These are phyloP conservation scores for Pythium myriotylum DNA, from an alignment of 352 stramenopile species.

Conservation along the genomic window DNA sequence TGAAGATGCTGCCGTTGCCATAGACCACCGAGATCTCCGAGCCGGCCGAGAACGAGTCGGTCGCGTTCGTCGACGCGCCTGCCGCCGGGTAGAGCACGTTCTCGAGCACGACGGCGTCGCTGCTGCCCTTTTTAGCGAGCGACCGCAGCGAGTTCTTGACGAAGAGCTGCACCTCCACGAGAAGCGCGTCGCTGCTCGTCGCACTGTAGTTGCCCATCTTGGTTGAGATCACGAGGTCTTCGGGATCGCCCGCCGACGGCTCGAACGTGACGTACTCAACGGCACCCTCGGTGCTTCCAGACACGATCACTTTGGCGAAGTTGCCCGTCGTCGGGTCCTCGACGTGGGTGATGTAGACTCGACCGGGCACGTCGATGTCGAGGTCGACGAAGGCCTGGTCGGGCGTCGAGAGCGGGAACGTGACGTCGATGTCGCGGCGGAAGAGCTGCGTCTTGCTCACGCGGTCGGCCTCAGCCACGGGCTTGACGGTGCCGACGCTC, in stretches of 20 bases:
- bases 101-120: background rate
- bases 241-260: background rate
- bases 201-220: background rate
- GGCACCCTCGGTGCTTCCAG: background rate
- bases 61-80: background rate
- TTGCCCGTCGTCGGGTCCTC: background rate
- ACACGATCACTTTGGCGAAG: background rate
- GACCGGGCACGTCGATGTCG: background rate
- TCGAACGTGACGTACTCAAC: slow-evolving; percentile 1
- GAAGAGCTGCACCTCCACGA: background rate
- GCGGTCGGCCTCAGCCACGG: slow-evolving; percentile 1
- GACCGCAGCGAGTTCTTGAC: background rate
- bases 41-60: too few relatives aligned
- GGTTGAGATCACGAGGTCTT: background rate
- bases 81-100: background rate
- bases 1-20: background rate
- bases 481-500: background rate
- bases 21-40: too few relatives aligned
- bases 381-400: background rate
- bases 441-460: slow-evolving; percentile 10
- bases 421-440: slow-evolving; percentile 3
- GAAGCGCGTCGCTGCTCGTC: background rate
- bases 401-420: background rate
- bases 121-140: background rate
- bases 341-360: slow-evolving; percentile 4